A percentile compares a stretch with the other conserved stretches of the same genome.
Evolutionary conservation across 257 asterid genomes (phyloP).

Genomic region (Plantago elongata): DNA sequence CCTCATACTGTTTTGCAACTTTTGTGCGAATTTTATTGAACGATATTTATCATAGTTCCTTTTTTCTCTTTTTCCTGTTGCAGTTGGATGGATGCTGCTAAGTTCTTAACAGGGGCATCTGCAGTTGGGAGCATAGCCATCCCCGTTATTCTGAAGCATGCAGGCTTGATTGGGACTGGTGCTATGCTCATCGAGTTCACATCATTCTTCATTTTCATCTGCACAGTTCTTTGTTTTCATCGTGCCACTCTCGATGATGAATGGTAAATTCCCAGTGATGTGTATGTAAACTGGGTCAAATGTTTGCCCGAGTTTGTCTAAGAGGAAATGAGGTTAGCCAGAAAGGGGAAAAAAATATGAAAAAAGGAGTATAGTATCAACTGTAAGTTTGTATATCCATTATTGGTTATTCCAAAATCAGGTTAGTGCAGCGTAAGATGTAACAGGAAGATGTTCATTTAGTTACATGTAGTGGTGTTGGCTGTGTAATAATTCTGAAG

Average conservation of each 20-base stretch:
- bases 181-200: slow-evolving; percentile 95
- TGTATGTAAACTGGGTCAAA: too few species aligned
- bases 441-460: too few species aligned
- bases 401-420: too few species aligned
- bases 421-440: too few species aligned
- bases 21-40: background rate
- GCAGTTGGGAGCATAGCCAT: slow-evolving; percentile 95
- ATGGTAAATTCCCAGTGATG: slow-evolving; percentile 45
- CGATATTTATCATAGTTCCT: background rate
- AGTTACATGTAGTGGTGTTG: too few species aligned
- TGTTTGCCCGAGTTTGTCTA: too few species aligned
- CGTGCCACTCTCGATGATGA: slow-evolving; percentile 91
- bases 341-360: too few species aligned
- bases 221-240: slow-evolving; percentile 92
- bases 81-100: slow-evolving; percentile 95
- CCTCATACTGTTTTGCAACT: too few species aligned
- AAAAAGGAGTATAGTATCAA: too few species aligned
- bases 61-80: background rate
- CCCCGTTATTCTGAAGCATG: slow-evolving; percentile 88
- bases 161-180: slow-evolving; percentile 71
- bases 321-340: too few species aligned
- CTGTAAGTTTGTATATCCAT: too few species aligned
- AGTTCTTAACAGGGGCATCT: slow-evolving; percentile 93
- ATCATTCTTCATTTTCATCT: slow-evolving; percentile 78
- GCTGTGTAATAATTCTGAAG: too few species aligned